These are phyloP conservation scores for Penstemon davidsonii DNA, from an alignment of 257 asterid species.

Conservation along the genomic window DNA sequence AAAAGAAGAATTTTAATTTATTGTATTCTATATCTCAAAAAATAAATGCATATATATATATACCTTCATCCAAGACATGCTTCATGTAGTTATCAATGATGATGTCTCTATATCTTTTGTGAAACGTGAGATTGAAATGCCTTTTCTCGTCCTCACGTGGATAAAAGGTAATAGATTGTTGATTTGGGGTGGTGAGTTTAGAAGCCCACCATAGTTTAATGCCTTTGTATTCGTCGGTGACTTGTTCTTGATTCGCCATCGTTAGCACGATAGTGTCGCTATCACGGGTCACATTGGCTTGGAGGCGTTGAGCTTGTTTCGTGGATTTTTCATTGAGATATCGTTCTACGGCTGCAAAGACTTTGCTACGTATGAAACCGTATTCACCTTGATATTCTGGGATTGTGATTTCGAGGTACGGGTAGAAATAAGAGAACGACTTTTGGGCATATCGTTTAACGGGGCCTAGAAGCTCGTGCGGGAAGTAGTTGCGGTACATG, in stretches of 20 bases:
- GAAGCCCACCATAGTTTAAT: constrained; percentile 56
- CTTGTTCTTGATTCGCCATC: constrained; percentile 54
- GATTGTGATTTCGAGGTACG: constrained; percentile 43
- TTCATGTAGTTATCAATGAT: constrained; percentile 29
- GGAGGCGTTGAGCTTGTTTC: constrained; percentile 43
- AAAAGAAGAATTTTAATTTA: too few relatives aligned
- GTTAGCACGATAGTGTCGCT: constrained; percentile 41
- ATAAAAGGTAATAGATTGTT: constrained; percentile 38
- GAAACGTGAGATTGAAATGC: constrained; percentile 47
- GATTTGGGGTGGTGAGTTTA: neutral
- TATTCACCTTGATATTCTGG: constrained; percentile 29
- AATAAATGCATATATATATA: too few relatives aligned
- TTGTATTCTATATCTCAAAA: too few relatives aligned
- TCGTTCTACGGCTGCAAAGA: constrained; percentile 45
- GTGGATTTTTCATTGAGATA: constrained; percentile 49
- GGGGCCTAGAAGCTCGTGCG: constrained; percentile 28
- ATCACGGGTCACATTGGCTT: constrained; percentile 39
- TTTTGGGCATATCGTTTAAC: constrained; percentile 26
- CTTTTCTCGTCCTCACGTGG: constrained; percentile 42
- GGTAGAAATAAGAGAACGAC: constrained; percentile 25
- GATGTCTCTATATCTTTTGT: constrained; percentile 25
- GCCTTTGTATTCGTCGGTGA: constrained; percentile 42
- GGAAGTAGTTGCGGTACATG: constrained; percentile 29
- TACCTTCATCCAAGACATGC: constrained; percentile 37
- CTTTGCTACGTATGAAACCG: constrained; percentile 42